phyloP scores from a whole-genome alignment of 2,329 filamentous ascomycete species.

The Escovopsis sp. region DNA sequence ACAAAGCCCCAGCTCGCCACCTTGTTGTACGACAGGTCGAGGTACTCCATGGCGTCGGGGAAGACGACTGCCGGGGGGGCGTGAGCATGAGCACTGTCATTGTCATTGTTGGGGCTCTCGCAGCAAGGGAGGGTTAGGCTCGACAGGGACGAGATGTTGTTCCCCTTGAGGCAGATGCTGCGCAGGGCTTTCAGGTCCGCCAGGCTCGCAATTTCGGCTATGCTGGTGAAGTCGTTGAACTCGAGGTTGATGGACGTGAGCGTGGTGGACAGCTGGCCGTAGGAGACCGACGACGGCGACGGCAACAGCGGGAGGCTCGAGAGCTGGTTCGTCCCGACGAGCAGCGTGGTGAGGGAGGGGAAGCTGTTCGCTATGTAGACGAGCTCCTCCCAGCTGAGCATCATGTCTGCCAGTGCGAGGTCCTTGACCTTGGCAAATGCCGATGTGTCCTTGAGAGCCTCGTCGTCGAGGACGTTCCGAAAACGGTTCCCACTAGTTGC shows the following conservation, averaged over 20 bases:
- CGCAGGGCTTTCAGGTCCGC: conserved; percentile 35
- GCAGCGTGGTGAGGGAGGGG: conserved; percentile 32
- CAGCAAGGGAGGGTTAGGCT: conserved; percentile 7
- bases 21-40: conserved; percentile 62
- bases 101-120: not conserved
- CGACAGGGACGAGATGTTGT: conserved; percentile 41
- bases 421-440: conserved; percentile 39
- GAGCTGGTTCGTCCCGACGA: conserved; percentile 44
- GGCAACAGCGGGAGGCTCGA: conserved; percentile 26
- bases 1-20: conserved; percentile 60
- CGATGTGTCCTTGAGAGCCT: conserved; percentile 14
- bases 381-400: conserved; percentile 52
- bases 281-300: conserved; percentile 13
- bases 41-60: conserved; percentile 38
- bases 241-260: conserved; percentile 55
- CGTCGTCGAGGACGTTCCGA: conserved; percentile 24
- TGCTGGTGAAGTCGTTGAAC: conserved; percentile 50
- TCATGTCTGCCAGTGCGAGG: conserved; percentile 51
- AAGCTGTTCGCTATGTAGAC: conserved; percentile 39
- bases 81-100: too few relatives aligned
- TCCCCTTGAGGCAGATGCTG: conserved; percentile 60
- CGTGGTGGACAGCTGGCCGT: conserved; percentile 28
- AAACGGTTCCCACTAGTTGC: conserved; percentile 58
- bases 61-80: conserved; percentile 29
- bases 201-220: conserved; percentile 44